Base-by-base conservation (phyloP, 1,284 basidiomycete species). In the Cutaneotrichosporon spelunceum region DNA sequence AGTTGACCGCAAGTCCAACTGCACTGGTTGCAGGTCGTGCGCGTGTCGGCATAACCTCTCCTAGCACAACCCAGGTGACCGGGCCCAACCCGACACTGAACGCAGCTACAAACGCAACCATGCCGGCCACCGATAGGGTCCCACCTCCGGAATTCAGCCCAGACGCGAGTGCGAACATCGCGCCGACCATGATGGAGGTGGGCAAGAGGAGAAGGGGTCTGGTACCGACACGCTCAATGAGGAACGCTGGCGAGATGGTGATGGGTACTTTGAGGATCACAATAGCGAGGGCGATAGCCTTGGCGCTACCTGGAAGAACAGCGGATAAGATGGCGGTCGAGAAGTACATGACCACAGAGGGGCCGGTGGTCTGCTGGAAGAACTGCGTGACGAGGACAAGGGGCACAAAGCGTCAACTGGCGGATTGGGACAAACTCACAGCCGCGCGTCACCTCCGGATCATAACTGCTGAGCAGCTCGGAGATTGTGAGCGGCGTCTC, bases 231-330 rank as follows among this genome's bases (percentile, higher is more conserved):
- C 69, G 68, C 70, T 77, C 71, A 62, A 82, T 76, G 29, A 82
- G 67, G 60, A 77, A 76, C 6, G 80, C 78, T 7, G 81, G 79
- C 8, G 79, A 66, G 49, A 78, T 74, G 0, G 81, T 82, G 61
- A 81, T 72, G 19, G 79, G 66, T 29, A 79, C 68, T 65, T 82
- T 82, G 63, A 73, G 66, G 8, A 72, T 44, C 27, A 77, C 70
- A 59, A 80, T 69, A 57, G 68, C 65, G 3, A 80, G 66, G 10
- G 78, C 74, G 36, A 79, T 66, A 19, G 72, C 57, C 21, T 70
- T 67, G 1, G 77, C 74, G 60, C 71, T 70, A 9, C 63, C 62
- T 10, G 70, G 66, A 63, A 80, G 72, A 10, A 79, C 72, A 2
- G 76, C 72, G 7, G 72, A 71, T 44, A 80, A 69, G 63, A 80